Evolutionary conservation across 495 filamentous ascomycete species (phyloP).

Genomic region (Lichenothelia convexa): DNA sequence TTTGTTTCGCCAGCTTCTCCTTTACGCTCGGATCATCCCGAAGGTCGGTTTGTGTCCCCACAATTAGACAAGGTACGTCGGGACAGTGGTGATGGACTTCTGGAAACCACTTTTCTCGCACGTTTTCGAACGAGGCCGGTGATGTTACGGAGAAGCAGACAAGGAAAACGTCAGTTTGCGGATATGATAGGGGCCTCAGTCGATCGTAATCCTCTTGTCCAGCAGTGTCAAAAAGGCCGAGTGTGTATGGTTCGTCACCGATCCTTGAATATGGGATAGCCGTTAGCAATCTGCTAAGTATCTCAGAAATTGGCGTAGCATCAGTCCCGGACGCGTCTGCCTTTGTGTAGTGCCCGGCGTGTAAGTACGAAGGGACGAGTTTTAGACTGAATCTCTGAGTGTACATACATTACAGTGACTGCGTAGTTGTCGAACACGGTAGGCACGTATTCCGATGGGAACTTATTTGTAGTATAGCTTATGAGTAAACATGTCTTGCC

Average conservation of each 20-base stretch:
- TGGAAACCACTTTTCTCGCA: conserved; percentile 96
- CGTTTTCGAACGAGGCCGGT: conserved; percentile 98
- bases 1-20: conserved; percentile 85
- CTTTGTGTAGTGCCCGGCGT: no score
- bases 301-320: no score
- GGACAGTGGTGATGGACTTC: conserved; percentile 98
- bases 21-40: conserved; percentile 73
- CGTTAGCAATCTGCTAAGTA: neutral
- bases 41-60: conserved; percentile 94
- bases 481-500: conserved; percentile 98
- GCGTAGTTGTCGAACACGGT: conserved; percentile 99
- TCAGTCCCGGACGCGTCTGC: no score
- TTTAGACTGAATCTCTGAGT: no score
- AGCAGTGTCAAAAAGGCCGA: conserved; percentile 94
- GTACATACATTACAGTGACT: conserved; percentile 91
- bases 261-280: conserved; percentile 45
- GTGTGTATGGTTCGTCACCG: conserved; percentile 93
- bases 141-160: conserved; percentile 98
- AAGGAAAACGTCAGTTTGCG: conserved; percentile 96
- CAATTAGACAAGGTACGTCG: conserved; percentile 92
- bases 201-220: conserved; percentile 99
- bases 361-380: no score
- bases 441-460: conserved; percentile 97
- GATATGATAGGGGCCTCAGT: conserved; percentile 87
- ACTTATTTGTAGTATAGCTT: conserved; percentile 98